Percentiles rank a stretch among this genome's conserved stretches.
Conservation (phyloP, 2,329 filamentous ascomycete genomes). For the Pseudogymnoascus verrucosus region DNA sequence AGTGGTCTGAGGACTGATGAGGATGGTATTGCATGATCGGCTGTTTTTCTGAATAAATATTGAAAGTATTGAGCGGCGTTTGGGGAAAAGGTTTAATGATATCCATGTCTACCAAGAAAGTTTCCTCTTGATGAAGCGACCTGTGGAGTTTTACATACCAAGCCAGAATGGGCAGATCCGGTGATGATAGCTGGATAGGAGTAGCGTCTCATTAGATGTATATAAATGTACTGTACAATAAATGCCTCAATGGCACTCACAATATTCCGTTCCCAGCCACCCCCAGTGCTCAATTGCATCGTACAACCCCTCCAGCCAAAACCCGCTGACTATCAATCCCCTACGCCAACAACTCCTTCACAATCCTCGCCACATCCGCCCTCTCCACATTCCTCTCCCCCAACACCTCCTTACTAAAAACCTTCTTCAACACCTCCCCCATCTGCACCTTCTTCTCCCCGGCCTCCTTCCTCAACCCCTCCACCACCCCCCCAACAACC, state of each 20-base stretch:
- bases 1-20: constrained; percentile 53
- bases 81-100: constrained; percentile 3
- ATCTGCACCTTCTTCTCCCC: constrained; percentile 39
- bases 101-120: constrained; percentile 9
- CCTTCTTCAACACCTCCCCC: constrained; percentile 56
- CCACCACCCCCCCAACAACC: constrained; percentile 44
- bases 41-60: background rate
- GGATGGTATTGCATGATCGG: constrained; percentile 29
- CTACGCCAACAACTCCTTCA: constrained; percentile 42
- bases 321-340: background rate
- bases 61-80: constrained; percentile 4
- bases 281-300: background rate
- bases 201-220: constrained; percentile 7
- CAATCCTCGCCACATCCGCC: constrained; percentile 49
- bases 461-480: constrained; percentile 41
- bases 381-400: constrained; percentile 59
- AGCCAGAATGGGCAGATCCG: background rate
- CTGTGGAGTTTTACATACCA: background rate
- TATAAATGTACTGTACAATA: constrained; percentile 8
- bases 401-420: constrained; percentile 45
- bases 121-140: constrained; percentile 3
- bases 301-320: background rate
- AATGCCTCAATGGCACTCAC: background rate
- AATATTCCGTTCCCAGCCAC: background rate
- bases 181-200: background rate